phyloP scores from a whole-genome alignment of 495 filamentous ascomycete species.

The Pyrenopolyporus hunteri region DNA sequence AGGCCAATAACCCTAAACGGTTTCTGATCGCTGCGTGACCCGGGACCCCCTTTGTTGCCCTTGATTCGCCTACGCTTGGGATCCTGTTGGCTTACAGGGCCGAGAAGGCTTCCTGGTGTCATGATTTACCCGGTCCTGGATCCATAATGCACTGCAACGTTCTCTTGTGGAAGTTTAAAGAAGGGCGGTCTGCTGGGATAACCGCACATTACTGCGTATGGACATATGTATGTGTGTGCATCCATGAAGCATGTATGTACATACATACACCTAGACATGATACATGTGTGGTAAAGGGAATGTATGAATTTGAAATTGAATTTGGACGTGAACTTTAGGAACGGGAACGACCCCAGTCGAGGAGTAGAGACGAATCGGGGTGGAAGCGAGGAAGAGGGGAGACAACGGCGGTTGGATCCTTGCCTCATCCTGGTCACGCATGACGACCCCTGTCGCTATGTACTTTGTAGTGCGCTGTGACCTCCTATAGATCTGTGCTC shows the following conservation, averaged over 20 bases:
- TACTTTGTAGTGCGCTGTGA: slow-evolving; percentile 10
- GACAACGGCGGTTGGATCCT: slow-evolving; percentile 32
- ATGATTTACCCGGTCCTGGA: slow-evolving; percentile 37
- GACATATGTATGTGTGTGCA: slow-evolving; percentile 2
- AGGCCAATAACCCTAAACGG: slow-evolving; percentile 20
- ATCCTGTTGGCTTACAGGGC: slow-evolving; percentile 12
- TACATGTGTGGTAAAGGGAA: no score
- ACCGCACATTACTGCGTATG: slow-evolving; percentile 2
- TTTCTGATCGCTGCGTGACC: slow-evolving; percentile 30
- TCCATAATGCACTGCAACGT: slow-evolving; percentile 31
- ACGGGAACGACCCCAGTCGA: slow-evolving; percentile 1
- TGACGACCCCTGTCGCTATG: slow-evolving; percentile 8
- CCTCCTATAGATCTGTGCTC: slow-evolving; percentile 26
- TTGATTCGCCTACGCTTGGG: slow-evolving; percentile 15
- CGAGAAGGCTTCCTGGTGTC: slow-evolving; percentile 24
- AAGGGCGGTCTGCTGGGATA: slow-evolving; percentile 25
- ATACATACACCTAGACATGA: no score
- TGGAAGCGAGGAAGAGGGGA: background rate
- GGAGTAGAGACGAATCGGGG: slow-evolving; percentile 2
- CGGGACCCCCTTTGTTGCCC: slow-evolving; percentile 21
- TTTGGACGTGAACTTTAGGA: slow-evolving; percentile 7
- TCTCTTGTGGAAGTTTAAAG: slow-evolving; percentile 19
- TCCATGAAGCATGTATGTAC: slow-evolving; percentile 2
- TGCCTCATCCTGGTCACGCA: slow-evolving; percentile 16
- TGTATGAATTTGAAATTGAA: slow-evolving; percentile 12